Percentiles rank a stretch among this genome's conserved stretches.
Conservation (phyloP, 179 eudicot species). For the Corrigiola litoralis region DNA sequence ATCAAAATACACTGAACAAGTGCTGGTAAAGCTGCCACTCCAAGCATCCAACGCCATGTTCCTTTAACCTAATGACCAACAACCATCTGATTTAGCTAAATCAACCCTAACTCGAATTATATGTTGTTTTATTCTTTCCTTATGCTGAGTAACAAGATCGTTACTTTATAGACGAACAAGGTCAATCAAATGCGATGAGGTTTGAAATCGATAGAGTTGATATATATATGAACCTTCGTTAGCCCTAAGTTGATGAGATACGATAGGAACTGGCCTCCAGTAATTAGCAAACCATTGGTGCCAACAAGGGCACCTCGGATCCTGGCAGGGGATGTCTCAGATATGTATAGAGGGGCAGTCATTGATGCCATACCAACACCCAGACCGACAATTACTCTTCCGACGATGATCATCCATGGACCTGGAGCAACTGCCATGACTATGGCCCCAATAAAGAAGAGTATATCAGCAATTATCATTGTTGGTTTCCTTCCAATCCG, state of each 20-base stretch:
- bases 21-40: constrained; percentile 69
- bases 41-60: constrained; percentile 89
- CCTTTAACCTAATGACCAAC: constrained; percentile 25
- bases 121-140: too few species aligned
- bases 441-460: constrained; percentile 58
- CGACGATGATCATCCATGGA: constrained; percentile 66
- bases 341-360: constrained; percentile 75
- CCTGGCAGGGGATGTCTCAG: constrained; percentile 68
- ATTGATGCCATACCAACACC: constrained; percentile 82
- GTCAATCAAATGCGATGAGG: too few species aligned
- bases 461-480: constrained; percentile 51
- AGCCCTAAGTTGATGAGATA: constrained; percentile 61
- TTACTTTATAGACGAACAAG: too few species aligned
- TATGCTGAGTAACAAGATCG: too few species aligned
- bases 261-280: constrained; percentile 64
- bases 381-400: constrained; percentile 65
- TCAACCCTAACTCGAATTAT: too few species aligned
- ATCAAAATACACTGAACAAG: constrained; percentile 53
- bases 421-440: constrained; percentile 51
- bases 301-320: constrained; percentile 71
- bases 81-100: too few species aligned
- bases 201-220: too few species aligned
- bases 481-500: constrained; percentile 52
- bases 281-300: constrained; percentile 65
- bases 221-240: constrained; percentile 34